Base-by-base conservation (phyloP, 2,329 filamentous ascomycete species). In the Botryotinia globosa region DNA sequence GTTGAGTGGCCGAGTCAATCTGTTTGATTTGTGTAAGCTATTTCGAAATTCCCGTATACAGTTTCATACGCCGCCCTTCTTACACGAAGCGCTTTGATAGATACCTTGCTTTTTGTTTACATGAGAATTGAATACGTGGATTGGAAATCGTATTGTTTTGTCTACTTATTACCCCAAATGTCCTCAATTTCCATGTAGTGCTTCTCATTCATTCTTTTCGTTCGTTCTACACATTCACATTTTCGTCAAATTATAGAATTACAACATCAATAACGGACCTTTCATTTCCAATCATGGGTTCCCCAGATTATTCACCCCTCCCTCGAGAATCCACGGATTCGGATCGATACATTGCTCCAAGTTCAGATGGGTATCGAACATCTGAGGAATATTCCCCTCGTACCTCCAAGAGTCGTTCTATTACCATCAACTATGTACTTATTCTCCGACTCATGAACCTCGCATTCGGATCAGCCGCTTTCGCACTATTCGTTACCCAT, bases 301-400 rank as follows among this genome's bases (percentile, higher is more conserved):
- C 56, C 34, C 68, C 56, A 62, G 42, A 39, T 32, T 62, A 62
- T 32, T 29, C 32, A 7, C 29, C 68, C 16, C 39, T 70, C 16
- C 56, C 68, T 34, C 58, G 68, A 42, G 42, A 70, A 29, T 62
- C 56, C 22, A 22, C 68, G n/a, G 68, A 70, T 34, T 56, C 39
- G 32, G 68, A 70, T 34, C 68, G 68, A 20, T 63, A 44, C 61
- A 22, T 44, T 18, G 42, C 37, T 3, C 39, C n/a, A 39, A 63
- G 37, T n/a, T 42, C 39, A 9, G 25, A 62, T n/a, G 6, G 25
- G 5, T 29, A 63, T n/a, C 61, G 61, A 29, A 44, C 37, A n/a
- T 63, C 39, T n/a, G 37, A 44, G 3, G 37, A 18, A 44, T 16
- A 29, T 20, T 18, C 61, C 8, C 61, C 3, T 34, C n/a, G 14